phyloP scores from a whole-genome alignment of 2,329 filamentous ascomycete species.

The Didymella glomerata region DNA sequence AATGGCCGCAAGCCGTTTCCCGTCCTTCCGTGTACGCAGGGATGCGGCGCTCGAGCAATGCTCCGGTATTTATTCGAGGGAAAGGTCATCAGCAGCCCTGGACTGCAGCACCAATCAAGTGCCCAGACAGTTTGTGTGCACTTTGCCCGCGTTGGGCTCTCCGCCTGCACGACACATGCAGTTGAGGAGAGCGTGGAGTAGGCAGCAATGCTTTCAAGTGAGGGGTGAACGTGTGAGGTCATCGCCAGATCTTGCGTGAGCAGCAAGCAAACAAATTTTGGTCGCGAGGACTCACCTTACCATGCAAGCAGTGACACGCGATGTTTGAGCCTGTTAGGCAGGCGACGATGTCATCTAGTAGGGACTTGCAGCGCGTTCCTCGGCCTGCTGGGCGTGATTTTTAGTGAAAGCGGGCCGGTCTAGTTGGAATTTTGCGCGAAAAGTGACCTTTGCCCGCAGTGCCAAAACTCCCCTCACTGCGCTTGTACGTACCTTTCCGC shows the following conservation, averaged over 20 bases:
- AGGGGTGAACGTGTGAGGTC: slow-evolving; percentile 24
- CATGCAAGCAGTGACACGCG: slow-evolving; percentile 12
- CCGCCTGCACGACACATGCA: slow-evolving; percentile 22
- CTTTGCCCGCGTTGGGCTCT: slow-evolving; percentile 17
- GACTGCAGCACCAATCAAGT: slow-evolving; percentile 24
- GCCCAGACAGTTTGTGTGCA: slow-evolving; percentile 14
- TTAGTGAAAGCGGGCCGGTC: slow-evolving; percentile 22
- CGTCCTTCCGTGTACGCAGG: slow-evolving; percentile 34
- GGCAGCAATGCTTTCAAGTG: slow-evolving; percentile 22
- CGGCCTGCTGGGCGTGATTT: slow-evolving; percentile 25
- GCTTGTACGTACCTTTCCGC: slow-evolving; percentile 36
- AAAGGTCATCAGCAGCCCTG: slow-evolving; percentile 26
- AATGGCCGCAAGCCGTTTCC: slow-evolving; percentile 25
- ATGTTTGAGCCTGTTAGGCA: slow-evolving; percentile 13
- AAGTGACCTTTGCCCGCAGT: slow-evolving; percentile 15
- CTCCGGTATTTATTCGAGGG: slow-evolving; percentile 23
- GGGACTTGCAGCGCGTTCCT: slow-evolving; percentile 28
- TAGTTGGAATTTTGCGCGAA: slow-evolving; percentile 18
- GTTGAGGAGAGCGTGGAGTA: slow-evolving; percentile 18
- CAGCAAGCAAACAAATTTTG: slow-evolving; percentile 14
- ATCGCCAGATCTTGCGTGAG: slow-evolving; percentile 11
- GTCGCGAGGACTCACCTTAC: slow-evolving; percentile 5
- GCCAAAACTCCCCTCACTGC: slow-evolving; percentile 30
- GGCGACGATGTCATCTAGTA: slow-evolving; percentile 21
- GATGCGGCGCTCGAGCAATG: slow-evolving; percentile 28